Base-by-base conservation (phyloP, 192 early-diverging fungal genomes). In the Endogone sp. region DNA sequence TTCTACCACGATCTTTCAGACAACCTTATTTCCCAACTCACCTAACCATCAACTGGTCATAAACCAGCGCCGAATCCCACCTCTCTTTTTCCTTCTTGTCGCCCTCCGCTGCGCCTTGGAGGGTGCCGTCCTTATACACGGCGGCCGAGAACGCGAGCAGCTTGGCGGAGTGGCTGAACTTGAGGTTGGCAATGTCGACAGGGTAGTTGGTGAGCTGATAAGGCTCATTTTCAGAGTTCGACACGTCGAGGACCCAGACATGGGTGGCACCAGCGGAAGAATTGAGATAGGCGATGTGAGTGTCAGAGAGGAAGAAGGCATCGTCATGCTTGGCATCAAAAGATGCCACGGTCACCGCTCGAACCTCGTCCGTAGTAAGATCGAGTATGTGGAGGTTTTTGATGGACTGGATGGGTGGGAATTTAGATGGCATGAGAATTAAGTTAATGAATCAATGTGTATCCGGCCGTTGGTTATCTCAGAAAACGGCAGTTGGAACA, bases 1-100 rank as follows among this genome's bases (percentile, higher is more conserved):
- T 13, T 13, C 55, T 13, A 56, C 55, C n/a, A 56, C n/a, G n/a
- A n/a, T n/a, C n/a, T n/a, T n/a, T n/a, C n/a, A n/a, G n/a, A n/a
- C n/a, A n/a, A n/a, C n/a, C n/a, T n/a, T n/a, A n/a, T n/a, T n/a
- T n/a, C 37, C 16, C 37, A n/a, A 69, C 28, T n/a, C 54, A 72
- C 71, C 71, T 84, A 54, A 94, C 86, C 87, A 90, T 91, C 66
- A 94, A 78, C 26, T 87, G 73, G 24, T 93, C 88, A 76, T 81
- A 92, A 13, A 76, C 83, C 21, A 83, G 65, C 28, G 82, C 92
- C 10, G 89, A 83, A 29, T 90, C 89, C 28, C 79, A 82, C 21
- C 81, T 75, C 66, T 75, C 74, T 27, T 69, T 68, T 13, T 79
- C 75, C 64, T 81, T 82, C 64, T 13, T 64, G 11, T 32, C 54